These are phyloP conservation scores for Podospora bellae-mahoneyi DNA, from an alignment of 495 filamentous ascomycete species.

Conservation along the genomic window DNA sequence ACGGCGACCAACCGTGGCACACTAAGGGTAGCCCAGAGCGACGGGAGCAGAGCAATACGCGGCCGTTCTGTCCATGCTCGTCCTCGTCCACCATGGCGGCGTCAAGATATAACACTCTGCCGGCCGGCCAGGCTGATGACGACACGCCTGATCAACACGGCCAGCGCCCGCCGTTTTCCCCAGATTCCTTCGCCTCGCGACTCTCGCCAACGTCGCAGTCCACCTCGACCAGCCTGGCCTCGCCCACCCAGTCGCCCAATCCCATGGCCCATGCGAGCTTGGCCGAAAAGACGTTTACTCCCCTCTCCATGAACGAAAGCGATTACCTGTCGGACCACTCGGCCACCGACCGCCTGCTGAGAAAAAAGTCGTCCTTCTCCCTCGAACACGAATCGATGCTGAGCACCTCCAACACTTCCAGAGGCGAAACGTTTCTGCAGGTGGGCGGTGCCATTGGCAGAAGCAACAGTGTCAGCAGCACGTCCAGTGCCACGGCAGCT, in stretches of 20 bases:
- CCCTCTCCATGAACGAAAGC: slow-evolving; percentile 44
- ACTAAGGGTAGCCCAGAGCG: background rate
- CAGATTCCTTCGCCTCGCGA: slow-evolving; percentile 15
- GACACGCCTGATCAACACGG: slow-evolving; percentile 9
- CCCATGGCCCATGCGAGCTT: slow-evolving; percentile 31
- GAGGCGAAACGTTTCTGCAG: slow-evolving; percentile 15
- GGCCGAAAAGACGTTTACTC: slow-evolving; percentile 41
- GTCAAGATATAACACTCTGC: slow-evolving; percentile 32
- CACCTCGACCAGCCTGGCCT: slow-evolving; percentile 21
- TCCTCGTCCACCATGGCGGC: slow-evolving; percentile 27
- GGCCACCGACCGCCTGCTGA: slow-evolving; percentile 1
- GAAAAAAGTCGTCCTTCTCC: slow-evolving; percentile 4
- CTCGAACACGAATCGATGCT: slow-evolving; percentile 12
- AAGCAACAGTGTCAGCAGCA: slow-evolving; percentile 30
- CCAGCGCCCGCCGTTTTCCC: slow-evolving; percentile 4
- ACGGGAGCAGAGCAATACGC: no score
- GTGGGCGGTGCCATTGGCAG: slow-evolving; percentile 27
- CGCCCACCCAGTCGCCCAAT: slow-evolving; percentile 22
- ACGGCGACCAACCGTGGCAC: slow-evolving; percentile 4
- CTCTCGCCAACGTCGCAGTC: slow-evolving; percentile 23
- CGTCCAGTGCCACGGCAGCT: slow-evolving; percentile 18
- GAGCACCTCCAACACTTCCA: slow-evolving; percentile 10
- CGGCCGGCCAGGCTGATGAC: slow-evolving; percentile 29
- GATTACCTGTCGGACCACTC: slow-evolving; percentile 28
- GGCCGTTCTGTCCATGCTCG: slow-evolving; percentile 13